These are phyloP conservation scores for Primulina huaijiensis DNA, from an alignment of 257 asterid species.

Conservation along the genomic window DNA sequence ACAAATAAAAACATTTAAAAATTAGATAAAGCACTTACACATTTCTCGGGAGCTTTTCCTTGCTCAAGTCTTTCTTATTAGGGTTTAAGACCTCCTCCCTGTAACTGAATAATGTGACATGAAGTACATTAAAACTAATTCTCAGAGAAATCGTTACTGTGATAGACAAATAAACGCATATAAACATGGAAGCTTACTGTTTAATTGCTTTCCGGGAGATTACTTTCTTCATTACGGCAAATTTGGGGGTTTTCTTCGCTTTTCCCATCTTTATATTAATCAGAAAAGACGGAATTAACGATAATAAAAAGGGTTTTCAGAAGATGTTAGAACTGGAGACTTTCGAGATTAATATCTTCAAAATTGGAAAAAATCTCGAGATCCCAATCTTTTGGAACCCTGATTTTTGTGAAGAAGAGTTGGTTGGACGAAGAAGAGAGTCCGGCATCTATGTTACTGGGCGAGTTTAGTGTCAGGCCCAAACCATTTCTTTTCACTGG, in stretches of 20 bases:
- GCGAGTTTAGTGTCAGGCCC: no score
- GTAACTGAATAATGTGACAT: slow-evolving; percentile 38
- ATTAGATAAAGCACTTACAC: slow-evolving; percentile 45
- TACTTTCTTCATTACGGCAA: slow-evolving; percentile 89
- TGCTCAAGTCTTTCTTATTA: slow-evolving; percentile 75
- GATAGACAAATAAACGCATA: not conserved
- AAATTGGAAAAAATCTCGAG: not conserved
- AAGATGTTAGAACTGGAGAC: not conserved
- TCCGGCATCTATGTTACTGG: no score
- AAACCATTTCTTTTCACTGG: no score
- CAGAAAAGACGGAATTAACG: slow-evolving; percentile 5
- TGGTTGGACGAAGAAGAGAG: no score
- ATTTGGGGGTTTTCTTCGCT: slow-evolving; percentile 78
- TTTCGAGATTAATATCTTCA: not conserved
- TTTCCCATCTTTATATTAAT: slow-evolving; percentile 63
- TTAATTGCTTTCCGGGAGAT: slow-evolving; percentile 60
- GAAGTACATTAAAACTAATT: not conserved
- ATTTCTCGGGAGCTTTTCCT: slow-evolving; percentile 81
- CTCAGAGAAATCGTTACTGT: slow-evolving; percentile 8
- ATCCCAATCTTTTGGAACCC: no score
- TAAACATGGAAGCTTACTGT: slow-evolving; percentile 39
- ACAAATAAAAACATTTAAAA: not conserved
- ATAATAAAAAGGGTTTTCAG: no score
- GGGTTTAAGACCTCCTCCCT: slow-evolving; percentile 85
- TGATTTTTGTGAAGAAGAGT: no score